Conservation (phyloP, 306 rosid genomes). For the Medicago truncatula region MtrunA17r5.0-ANR NC_053048.1:31061001-31061500, state of each 20-base stretch:
- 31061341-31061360: no score
- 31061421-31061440: no score
- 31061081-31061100: conserved; percentile 30
- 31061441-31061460: no score
- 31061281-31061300: no score
- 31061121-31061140: conserved; percentile 10
- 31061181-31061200: background rate
- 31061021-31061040: background rate
- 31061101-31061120: background rate
- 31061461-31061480: no score
- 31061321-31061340: no score
- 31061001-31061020: conserved; percentile 9
- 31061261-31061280: no score
- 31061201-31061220: background rate
- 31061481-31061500: no score
- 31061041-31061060: background rate
- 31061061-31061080: conserved; percentile 18
- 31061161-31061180: background rate
- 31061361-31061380: no score
- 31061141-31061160: background rate
- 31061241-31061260: background rate
- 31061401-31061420: no score
- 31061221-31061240: background rate
- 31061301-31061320: no score
- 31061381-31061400: no score